Evolutionary conservation across 2,329 filamentous ascomycete species (phyloP).

Genomic region (Apiospora marii): DNA sequence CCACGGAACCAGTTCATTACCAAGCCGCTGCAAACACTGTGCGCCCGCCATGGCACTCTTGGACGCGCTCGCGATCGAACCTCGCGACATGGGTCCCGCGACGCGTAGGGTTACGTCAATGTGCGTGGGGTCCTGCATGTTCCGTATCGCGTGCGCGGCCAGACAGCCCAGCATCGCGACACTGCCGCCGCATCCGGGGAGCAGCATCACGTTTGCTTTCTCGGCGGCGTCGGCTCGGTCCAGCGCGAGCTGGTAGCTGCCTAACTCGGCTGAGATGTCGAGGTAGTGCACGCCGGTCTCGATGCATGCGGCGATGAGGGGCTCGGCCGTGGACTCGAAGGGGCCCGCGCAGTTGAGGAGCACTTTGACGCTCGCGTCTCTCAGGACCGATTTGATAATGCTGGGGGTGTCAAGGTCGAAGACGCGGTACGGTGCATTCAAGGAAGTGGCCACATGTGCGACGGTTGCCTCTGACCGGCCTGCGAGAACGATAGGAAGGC

Average conservation of each 20-base stretch:
- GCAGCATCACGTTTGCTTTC: conserved; percentile 30
- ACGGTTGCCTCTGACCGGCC: conserved; percentile 22
- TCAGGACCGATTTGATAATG: conserved; percentile 18
- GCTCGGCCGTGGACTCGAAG: conserved; percentile 30
- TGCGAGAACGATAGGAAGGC: conserved; percentile 28
- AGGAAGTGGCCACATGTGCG: not conserved
- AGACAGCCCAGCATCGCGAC: conserved; percentile 35
- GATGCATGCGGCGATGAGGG: conserved; percentile 33
- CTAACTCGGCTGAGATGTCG: conserved; percentile 35
- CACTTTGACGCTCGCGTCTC: conserved; percentile 16
- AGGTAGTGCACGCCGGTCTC: conserved; percentile 34
- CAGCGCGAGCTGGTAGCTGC: conserved; percentile 30
- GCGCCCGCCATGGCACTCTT: conserved; percentile 18
- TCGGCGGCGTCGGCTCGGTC: conserved; percentile 27
- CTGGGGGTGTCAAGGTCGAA: conserved; percentile 27
- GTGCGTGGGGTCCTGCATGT: not conserved
- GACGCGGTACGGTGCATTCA: conserved; percentile 12
- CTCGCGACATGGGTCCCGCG: conserved; percentile 33
- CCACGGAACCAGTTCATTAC: not conserved
- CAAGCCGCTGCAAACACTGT: not conserved
- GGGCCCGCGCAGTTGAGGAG: conserved; percentile 37
- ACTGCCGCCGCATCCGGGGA: conserved; percentile 36
- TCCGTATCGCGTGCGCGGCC: conserved; percentile 23
- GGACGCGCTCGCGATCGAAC: conserved; percentile 31
- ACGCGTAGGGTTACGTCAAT: conserved; percentile 34